phyloP scores from a whole-genome alignment of 495 filamentous ascomycete species.

The Physcia stellaris region DNA sequence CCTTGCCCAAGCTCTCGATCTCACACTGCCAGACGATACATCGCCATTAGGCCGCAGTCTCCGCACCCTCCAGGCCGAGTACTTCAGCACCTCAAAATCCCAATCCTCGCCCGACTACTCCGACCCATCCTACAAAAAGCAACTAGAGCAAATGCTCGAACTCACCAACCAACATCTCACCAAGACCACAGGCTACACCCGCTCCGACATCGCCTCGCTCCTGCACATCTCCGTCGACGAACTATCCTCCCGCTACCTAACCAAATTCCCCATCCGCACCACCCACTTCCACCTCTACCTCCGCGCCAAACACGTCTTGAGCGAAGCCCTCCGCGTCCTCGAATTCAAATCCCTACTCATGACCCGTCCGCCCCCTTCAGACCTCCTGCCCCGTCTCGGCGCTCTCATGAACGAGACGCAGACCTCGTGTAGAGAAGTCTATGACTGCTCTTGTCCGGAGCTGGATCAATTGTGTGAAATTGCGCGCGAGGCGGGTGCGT shows the following conservation, averaged over 20 bases:
- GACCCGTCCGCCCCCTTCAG: conserved; percentile 24
- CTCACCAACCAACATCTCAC: conserved; percentile 49
- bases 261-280: conserved; percentile 74
- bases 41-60: conserved; percentile 75
- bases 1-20: conserved; percentile 43
- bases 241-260: conserved; percentile 60
- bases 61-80: conserved; percentile 70
- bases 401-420: conserved; percentile 82
- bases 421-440: conserved; percentile 64
- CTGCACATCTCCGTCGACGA: conserved; percentile 55
- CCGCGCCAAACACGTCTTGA: conserved; percentile 79
- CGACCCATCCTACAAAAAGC: conserved; percentile 41
- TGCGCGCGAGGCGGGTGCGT: conserved; percentile 62
- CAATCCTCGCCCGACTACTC: conserved; percentile 20
- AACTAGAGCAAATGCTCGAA: conserved; percentile 55
- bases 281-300: conserved; percentile 78
- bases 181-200: conserved; percentile 71
- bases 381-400: conserved; percentile 59
- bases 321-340: conserved; percentile 75
- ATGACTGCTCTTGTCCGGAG: conserved; percentile 83
- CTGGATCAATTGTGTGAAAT: conserved; percentile 77
- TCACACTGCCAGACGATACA: conserved; percentile 63
- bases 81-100: conserved; percentile 33
- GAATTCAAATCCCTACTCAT: conserved; percentile 62
- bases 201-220: conserved; percentile 67